Evolutionary conservation across 805 yeast genomes (phyloP), one percentile per base, ranked within the genome.

Genomic region (Saturnispora serradocipensis): DNA sequence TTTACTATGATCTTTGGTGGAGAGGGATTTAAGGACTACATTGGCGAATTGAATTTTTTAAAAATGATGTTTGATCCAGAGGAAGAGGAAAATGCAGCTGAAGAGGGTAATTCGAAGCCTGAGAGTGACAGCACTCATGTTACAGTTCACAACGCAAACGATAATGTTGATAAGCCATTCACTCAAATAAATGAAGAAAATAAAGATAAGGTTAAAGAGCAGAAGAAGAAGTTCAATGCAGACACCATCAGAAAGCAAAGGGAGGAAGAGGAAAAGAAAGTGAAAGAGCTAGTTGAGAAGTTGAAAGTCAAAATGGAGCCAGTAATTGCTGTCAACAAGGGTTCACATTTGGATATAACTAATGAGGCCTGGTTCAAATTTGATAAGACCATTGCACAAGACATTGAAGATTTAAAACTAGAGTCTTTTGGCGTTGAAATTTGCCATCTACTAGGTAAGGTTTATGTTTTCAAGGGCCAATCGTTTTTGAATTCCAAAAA

Each of bases 391-490:
- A 75, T 86, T 58, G 75, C 74, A 55, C 81, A 83, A 60, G 98
- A 93, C 66, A 96, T 95, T 15, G 93, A 90, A 62, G 72, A 81
- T 28, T 72, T 86, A 56, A 86, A 85, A 59, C 78, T 84, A 80
- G 93, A 86, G 65, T 84, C 91, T 22, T 86, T 86, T 67, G 95
- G 95, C n/a, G 67, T 85, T 32, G 89, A 86, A 61, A 84, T 86
- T 35, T 73, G 87, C 46, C 93, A 86, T 59, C 76, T 87, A 0
- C 77, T 86, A 50, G 95, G 93, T 24, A 74, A 78, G 49, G 78
- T 83, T 2, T 86, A 86, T 62, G 70, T 73, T 54, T 75, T 82
- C 59, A 84, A 85, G 62, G 84, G 81, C 27, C 75, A 76, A 53
- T 77, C 84, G 18, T 83, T 77, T 55, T 65, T 86, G 40, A 84